Conservation (phyloP, 2,329 filamentous ascomycete species). For the Cladosporium sp. region DNA sequence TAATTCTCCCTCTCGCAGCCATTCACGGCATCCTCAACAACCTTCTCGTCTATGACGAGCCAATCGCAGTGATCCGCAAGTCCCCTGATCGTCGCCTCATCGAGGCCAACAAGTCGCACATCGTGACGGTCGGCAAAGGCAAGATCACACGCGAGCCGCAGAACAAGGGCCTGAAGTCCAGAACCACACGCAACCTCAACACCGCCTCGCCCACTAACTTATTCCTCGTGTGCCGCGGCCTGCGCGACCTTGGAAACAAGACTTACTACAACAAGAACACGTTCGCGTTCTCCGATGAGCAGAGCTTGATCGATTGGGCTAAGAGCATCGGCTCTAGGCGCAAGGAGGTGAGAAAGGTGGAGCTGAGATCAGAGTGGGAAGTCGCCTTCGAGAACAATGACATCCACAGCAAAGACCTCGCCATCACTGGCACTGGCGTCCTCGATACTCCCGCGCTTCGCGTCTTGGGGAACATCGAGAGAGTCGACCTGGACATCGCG, state of each 20-base stretch:
- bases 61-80: background rate
- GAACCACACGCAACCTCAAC: background rate
- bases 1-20: background rate
- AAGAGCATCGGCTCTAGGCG: background rate
- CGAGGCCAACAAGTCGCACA: background rate
- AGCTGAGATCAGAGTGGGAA: conserved; percentile 2
- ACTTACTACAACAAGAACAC: conserved; percentile 12
- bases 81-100: background rate
- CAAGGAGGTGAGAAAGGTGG: background rate
- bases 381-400: background rate
- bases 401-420: background rate
- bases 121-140: conserved; percentile 1
- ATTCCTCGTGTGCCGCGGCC: background rate
- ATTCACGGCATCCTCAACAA: background rate
- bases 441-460: background rate
- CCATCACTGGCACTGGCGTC: background rate
- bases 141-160: background rate
- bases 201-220: conserved; percentile 7
- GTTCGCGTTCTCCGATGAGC: background rate
- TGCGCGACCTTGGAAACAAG: background rate
- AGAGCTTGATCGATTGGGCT: background rate
- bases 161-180: background rate
- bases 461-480: background rate
- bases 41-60: background rate
- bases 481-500: background rate